These are phyloP conservation scores for Collybia nuda DNA, from an alignment of 768 basidiomycete species.

Conservation along the genomic window DNA sequence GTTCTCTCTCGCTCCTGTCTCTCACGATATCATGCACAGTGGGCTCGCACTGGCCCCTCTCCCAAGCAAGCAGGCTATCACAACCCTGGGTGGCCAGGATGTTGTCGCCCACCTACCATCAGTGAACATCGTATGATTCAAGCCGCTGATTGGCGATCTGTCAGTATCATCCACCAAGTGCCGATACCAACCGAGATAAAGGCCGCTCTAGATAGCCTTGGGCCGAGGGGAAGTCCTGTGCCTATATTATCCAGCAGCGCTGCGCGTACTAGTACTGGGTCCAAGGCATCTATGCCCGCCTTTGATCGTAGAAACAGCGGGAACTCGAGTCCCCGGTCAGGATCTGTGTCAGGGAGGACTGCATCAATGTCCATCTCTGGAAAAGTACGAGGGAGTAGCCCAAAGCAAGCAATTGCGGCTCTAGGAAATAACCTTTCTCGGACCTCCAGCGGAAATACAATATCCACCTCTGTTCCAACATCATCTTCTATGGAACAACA, in stretches of 20 bases:
- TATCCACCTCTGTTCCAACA: slow-evolving; percentile 47
- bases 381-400: slow-evolving; percentile 57
- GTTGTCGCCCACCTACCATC: slow-evolving; percentile 72
- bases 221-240: slow-evolving; percentile 35
- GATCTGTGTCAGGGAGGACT: slow-evolving; percentile 29
- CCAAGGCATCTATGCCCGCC: slow-evolving; percentile 30
- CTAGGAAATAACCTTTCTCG: slow-evolving; percentile 39
- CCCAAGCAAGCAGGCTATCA: slow-evolving; percentile 54
- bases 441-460: slow-evolving; percentile 35
- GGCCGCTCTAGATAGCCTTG: slow-evolving; percentile 57
- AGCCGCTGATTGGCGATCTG: slow-evolving; percentile 78
- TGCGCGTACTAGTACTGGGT: slow-evolving; percentile 25
- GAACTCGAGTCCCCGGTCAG: slow-evolving; percentile 33
- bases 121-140: slow-evolving; percentile 63
- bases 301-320: slow-evolving; percentile 48
- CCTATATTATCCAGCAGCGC: slow-evolving; percentile 23
- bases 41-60: slow-evolving; percentile 63
- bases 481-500: slow-evolving; percentile 45
- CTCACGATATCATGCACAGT: slow-evolving; percentile 43
- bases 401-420: slow-evolving; percentile 40
- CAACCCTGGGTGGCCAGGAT: slow-evolving; percentile 87
- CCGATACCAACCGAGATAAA: slow-evolving; percentile 75
- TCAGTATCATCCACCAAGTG: slow-evolving; percentile 72
- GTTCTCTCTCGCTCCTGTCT: slow-evolving; percentile 15
- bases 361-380: slow-evolving; percentile 26